Evolutionary conservation across 2,329 filamentous ascomycete genomes (phyloP).

Genomic region (Trichoderma koningiopsis): DNA sequence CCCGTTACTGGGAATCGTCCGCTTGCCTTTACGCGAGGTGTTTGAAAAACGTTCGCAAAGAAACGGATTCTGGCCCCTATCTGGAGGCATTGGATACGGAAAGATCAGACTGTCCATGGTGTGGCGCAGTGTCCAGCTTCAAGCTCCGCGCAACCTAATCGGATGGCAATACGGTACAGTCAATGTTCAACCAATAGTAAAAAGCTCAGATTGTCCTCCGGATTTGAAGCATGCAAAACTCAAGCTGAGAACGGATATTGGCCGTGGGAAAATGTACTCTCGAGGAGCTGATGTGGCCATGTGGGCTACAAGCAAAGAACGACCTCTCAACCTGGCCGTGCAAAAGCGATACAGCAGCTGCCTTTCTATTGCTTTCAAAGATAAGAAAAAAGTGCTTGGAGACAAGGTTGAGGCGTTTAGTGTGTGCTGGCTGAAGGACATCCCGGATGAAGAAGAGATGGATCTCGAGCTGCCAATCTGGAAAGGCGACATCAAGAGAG

Average conservation of each 20-base stretch:
- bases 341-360: conserved; percentile 58
- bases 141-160: conserved; percentile 58
- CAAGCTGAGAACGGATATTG: conserved; percentile 63
- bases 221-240: conserved; percentile 50
- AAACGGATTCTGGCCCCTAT: conserved; percentile 66
- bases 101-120: conserved; percentile 70
- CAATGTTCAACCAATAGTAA: conserved; percentile 58
- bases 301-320: conserved; percentile 57
- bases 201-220: conserved; percentile 47
- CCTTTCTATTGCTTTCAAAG: conserved; percentile 59
- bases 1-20: conserved; percentile 69
- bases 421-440: conserved; percentile 69
- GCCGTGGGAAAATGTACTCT: conserved; percentile 60
- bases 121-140: conserved; percentile 68
- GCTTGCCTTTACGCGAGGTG: conserved; percentile 63
- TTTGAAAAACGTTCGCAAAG: conserved; percentile 66
- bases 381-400: conserved; percentile 37
- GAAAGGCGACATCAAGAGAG: conserved; percentile 58
- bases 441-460: conserved; percentile 66
- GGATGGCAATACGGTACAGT: conserved; percentile 76
- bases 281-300: conserved; percentile 43
- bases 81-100: conserved; percentile 73
- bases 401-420: conserved; percentile 54
- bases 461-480: conserved; percentile 64
- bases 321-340: conserved; percentile 54